These are phyloP conservation scores for Claviceps maximensis DNA, from an alignment of 2,329 filamentous ascomycete genomes.

Conservation along the genomic window DNA sequence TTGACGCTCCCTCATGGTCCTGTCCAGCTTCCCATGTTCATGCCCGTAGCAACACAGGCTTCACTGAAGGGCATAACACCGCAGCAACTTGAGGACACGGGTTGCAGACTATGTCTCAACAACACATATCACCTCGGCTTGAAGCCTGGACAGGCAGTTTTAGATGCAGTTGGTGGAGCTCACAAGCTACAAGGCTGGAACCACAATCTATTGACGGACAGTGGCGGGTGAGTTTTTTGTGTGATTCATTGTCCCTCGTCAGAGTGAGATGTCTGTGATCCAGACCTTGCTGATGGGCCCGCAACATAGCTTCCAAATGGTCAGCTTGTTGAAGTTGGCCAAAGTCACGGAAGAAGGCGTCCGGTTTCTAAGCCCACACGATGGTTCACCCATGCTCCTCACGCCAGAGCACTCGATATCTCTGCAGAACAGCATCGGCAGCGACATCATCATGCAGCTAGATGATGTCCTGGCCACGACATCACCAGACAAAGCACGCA, in stretches of 20 bases:
- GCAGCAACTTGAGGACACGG: constrained; percentile 77
- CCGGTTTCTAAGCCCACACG: constrained; percentile 88
- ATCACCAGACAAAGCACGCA: constrained; percentile 74
- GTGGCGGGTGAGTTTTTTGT: constrained; percentile 43
- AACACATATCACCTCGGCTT: constrained; percentile 96
- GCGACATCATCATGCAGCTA: constrained; percentile 98
- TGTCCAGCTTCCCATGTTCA: constrained; percentile 86
- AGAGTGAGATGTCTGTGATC: background rate
- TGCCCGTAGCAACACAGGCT: constrained; percentile 96
- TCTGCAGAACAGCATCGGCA: constrained; percentile 92
- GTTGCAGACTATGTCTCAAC: constrained; percentile 85
- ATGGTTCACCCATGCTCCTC: constrained; percentile 88
- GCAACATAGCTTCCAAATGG: constrained; percentile 84
- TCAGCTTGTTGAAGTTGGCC: constrained; percentile 83
- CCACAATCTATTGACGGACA: constrained; percentile 83
- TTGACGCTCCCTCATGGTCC: constrained; percentile 83
- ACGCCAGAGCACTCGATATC: constrained; percentile 96
- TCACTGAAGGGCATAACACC: constrained; percentile 91
- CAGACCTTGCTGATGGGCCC: background rate
- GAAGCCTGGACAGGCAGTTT: constrained; percentile 81
- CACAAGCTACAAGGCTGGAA: constrained; percentile 93
- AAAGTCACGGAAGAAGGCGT: constrained; percentile 94
- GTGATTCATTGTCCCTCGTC: background rate
- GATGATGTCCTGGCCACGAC: constrained; percentile 97
- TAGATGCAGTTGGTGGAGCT: constrained; percentile 80